Evolutionary conservation across 2,329 filamentous ascomycete genomes (phyloP), one percentile per base, ranked within the genome.

Genomic region (Lecanicillium sp.): DNA sequence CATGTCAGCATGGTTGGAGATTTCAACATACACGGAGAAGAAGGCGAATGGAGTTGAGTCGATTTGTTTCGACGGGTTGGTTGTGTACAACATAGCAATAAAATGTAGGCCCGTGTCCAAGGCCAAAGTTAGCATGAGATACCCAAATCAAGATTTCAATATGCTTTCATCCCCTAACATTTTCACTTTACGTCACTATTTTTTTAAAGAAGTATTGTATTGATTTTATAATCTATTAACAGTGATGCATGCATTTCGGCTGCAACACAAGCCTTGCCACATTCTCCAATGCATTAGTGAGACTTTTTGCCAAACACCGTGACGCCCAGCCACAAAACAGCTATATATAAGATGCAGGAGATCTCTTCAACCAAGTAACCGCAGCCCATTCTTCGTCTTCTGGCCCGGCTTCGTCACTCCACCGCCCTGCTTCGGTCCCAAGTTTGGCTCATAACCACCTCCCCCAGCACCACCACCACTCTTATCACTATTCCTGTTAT

Each of bases 321-420:
- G 14, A 31, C 29, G 33, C 9, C 33, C 32, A 20, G 19, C 19
- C 3, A 20, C 19, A 20, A 35, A 35, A 20, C 17, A 19, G 19
- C 17, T 4, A 35, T 9, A 16, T 20, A 13, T 19, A 16, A 33
- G 29, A 16, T 7, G 13, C 33, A 6, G 15, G 35, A 33, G 14
- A 20, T 9, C 4, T 13, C 8, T 9, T 67, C 56, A 82, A 40
- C 78, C 78, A 33, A 82, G 58, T 38, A 82, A 55, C 48, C 71
- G 74, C 45, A 82, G 55, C 1, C 78, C 78, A 27, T 77, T 76
- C 64, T 80, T 80, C n/a, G 75, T 82, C 67, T 80, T 81, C 50
- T 76, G 71, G 3, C 77, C 76, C 1, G 74, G 68, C 60, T 82
- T 82, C 27, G 68, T 69, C 18, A 81, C 64, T 13, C 77, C 78